A percentile compares a stretch with the other conserved stretches of the same genome.
These are phyloP conservation scores for Diversispora eburnea DNA, from an alignment of 192 early-diverging fungal genomes.

Conservation along the genomic window DNA sequence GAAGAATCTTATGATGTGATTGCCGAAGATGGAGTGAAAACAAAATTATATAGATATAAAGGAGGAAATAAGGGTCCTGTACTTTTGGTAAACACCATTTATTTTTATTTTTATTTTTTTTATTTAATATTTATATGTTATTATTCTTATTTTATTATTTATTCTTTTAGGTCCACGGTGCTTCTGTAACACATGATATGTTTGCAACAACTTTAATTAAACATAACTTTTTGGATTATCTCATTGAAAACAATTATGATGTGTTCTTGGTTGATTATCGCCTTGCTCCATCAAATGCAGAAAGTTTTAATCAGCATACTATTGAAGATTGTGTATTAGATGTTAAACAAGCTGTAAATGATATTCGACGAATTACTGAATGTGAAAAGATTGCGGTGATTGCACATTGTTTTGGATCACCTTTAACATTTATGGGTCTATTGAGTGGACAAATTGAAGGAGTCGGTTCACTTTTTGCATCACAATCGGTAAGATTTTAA, in stretches of 20 bases:
- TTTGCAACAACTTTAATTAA: conserved; percentile 40
- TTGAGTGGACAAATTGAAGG: conserved; percentile 41
- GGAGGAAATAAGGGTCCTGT: conserved; percentile 37
- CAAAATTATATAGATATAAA: conserved; percentile 34
- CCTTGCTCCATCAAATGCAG: conserved; percentile 29
- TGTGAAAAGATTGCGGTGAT: conserved; percentile 42
- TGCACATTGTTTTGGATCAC: conserved; percentile 43
- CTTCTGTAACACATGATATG: conserved; percentile 38
- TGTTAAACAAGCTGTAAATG: conserved; percentile 36
- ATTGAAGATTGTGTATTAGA: conserved; percentile 33
- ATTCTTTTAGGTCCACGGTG: conserved; percentile 37
- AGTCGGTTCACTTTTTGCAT: conserved; percentile 39
- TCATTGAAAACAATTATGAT: conserved; percentile 42
- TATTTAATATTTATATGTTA: background rate
- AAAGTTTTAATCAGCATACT: conserved; percentile 32
- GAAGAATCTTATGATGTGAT: conserved; percentile 26
- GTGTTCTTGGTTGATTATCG: conserved; percentile 46
- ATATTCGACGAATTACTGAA: conserved; percentile 34
- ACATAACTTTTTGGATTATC: conserved; percentile 41
- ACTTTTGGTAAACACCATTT: conserved; percentile 34
- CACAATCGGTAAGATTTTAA: conserved; percentile 33
- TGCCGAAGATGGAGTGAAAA: conserved; percentile 36
- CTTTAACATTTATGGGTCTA: conserved; percentile 42
- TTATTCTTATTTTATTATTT: background rate
- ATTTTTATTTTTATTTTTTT: background rate